phyloP scores from a whole-genome alignment of 2,329 filamentous ascomycete genomes.

The Golovinomyces cichoracearum region DNA sequence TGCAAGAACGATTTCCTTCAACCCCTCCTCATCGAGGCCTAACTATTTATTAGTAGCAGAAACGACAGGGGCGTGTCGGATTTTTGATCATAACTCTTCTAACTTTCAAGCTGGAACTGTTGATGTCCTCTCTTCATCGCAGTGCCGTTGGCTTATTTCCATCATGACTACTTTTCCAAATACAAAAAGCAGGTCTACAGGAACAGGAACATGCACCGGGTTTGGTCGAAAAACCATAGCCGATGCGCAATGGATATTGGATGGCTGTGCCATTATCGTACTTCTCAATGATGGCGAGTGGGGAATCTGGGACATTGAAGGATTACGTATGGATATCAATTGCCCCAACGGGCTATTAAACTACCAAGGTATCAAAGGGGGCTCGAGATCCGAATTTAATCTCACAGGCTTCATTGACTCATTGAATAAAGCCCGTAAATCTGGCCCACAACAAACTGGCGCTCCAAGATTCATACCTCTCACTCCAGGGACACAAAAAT shows the following conservation, averaged over 20 bases:
- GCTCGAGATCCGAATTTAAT: slow-evolving; percentile 31
- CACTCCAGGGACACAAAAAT: slow-evolving; percentile 31
- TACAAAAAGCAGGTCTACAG: slow-evolving; percentile 20
- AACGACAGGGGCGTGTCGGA: slow-evolving; percentile 28
- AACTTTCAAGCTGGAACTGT: slow-evolving; percentile 25
- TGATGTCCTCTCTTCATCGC: slow-evolving; percentile 18
- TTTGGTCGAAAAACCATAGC: slow-evolving; percentile 31
- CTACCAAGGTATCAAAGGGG: slow-evolving; percentile 22
- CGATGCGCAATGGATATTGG: slow-evolving; percentile 34
- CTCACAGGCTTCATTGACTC: slow-evolving; percentile 34
- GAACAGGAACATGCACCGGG: slow-evolving; percentile 19
- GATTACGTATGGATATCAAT: slow-evolving; percentile 22
- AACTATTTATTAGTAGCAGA: slow-evolving; percentile 33
- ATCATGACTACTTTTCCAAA: slow-evolving; percentile 21
- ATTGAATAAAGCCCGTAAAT: slow-evolving; percentile 15
- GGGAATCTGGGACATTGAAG: slow-evolving; percentile 42
- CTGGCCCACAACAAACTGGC: slow-evolving; percentile 11
- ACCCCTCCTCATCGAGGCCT: slow-evolving; percentile 21
- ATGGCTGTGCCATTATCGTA: slow-evolving; percentile 31
- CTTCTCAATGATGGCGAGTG: slow-evolving; percentile 38
- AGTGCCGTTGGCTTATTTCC: slow-evolving; percentile 38
- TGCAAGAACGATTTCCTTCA: slow-evolving; percentile 31
- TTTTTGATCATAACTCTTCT: slow-evolving; percentile 33
- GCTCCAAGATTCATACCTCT: slow-evolving; percentile 32
- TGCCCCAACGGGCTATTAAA: slow-evolving; percentile 19